phyloP scores from a whole-genome alignment of 441 rosid genomes.

The Populus tomentosa region DNA sequence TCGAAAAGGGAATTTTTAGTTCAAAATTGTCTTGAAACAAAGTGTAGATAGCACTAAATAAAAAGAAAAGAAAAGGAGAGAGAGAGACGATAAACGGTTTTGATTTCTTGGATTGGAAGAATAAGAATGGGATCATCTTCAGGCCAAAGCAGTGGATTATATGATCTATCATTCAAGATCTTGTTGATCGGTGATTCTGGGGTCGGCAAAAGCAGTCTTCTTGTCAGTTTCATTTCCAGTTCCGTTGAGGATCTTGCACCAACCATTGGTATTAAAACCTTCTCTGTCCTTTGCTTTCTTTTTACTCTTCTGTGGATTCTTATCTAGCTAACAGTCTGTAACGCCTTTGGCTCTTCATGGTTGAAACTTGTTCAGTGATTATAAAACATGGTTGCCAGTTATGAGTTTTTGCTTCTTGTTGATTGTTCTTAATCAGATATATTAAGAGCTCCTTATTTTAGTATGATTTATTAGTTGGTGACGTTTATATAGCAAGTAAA shows the following conservation, averaged over 20 bases:
- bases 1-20: neutral
- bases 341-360: conserved; percentile 7
- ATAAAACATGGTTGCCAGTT: neutral
- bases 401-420: neutral
- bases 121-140: conserved; percentile 52
- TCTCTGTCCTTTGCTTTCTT: neutral
- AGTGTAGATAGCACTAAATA: neutral
- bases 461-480: neutral
- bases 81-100: neutral
- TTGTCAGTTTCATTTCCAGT: conserved; percentile 54
- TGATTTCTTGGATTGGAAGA: neutral
- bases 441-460: neutral
- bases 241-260: conserved; percentile 46
- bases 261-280: conserved; percentile 44
- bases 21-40: conserved; percentile 2
- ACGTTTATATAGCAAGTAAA: neutral
- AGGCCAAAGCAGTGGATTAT: conserved; percentile 37
- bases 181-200: conserved; percentile 62
- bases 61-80: neutral
- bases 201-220: conserved; percentile 69
- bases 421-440: neutral
- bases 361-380: conserved; percentile 1
- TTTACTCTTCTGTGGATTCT: neutral
- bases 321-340: neutral
- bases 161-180: conserved; percentile 64